phyloP scores from a whole-genome alignment of 163 green algal species.

The Volvox carteri region DNA sequence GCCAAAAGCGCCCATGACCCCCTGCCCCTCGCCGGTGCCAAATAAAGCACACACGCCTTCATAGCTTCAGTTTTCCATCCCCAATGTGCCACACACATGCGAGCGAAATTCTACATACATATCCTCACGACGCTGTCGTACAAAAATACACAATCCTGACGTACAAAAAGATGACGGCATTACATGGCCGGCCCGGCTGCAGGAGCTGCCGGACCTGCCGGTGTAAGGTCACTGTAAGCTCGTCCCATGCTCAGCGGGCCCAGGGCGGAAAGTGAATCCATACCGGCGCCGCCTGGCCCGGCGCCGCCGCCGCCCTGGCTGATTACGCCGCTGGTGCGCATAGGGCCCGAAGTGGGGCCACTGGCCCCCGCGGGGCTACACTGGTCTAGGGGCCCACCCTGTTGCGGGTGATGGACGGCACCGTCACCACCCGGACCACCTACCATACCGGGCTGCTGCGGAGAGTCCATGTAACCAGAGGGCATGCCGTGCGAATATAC shows the following conservation, averaged over 20 bases:
- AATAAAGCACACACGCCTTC: background rate
- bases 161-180: background rate
- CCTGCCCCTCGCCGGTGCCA: background rate
- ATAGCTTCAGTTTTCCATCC: background rate
- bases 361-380: background rate
- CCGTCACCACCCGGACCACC: background rate
- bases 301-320: background rate
- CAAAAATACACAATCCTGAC: background rate
- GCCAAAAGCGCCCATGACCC: background rate
- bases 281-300: background rate
- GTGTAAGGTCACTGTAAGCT: background rate
- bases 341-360: background rate
- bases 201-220: background rate
- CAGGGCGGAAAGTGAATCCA: background rate
- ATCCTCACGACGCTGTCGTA: background rate
- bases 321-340: background rate
- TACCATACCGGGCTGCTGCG: slow-evolving; percentile 3
- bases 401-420: background rate
- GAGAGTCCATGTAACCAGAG: slow-evolving; percentile 6
- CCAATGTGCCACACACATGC: too few species aligned
- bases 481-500: slow-evolving; percentile 13
- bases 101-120: background rate
- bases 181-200: background rate
- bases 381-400: background rate
- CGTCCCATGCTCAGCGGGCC: slow-evolving; percentile 16